Base-by-base conservation (phyloP, 139 green algal species). In the Pseudopediastrum boryanum region DNA sequence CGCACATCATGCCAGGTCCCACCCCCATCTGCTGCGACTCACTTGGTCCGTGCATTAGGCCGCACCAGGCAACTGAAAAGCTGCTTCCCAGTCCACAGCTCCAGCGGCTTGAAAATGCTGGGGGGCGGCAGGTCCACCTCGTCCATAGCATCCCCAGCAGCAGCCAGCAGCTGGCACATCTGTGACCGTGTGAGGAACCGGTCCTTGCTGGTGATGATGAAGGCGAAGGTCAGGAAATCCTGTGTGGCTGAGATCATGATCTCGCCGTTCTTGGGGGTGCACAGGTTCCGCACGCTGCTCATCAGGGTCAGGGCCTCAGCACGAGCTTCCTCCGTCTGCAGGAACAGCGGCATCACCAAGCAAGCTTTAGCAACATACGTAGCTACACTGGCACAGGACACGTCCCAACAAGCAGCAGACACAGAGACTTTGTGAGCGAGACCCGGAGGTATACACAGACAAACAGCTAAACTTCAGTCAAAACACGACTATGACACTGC, bases 21-120 rank as follows among this genome's bases (percentile, higher is more conserved):
- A 0, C 19, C 38, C 12, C 23, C 41, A 21, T 16, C n/a, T 36
- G 50, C 84, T 83, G 75, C 54, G 33, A 48, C 72, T 50, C 46
- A 86, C 82, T 73, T 58, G n/a, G 75, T 85, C 16, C 39, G 41
- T n/a, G 73, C 75, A 75, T 91, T 89, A 36, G 93, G 93, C 0
- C 91, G 89, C 50, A 99, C 71, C 13, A 99, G 78, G 44, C 96
- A 74, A 9, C 79, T 84, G 71, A 99, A 96, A 12, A 98, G 64
- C 90, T 99, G 96, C 92, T 99, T 99, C 71, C 96, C 96, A 2
- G 96, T 98, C 96, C 96, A 99, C 70, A 99, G 84, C 88, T 98
- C 93, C 70, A 71, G 25, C 42, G 95, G 95, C 88, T 98, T 96
- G 48, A 95, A 6, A 10, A 97, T 80, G 10, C 91, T 80, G 46